These are phyloP conservation scores for Boletellus sp. DNA, from an alignment of 768 basidiomycete species.

Conservation along the genomic window DNA sequence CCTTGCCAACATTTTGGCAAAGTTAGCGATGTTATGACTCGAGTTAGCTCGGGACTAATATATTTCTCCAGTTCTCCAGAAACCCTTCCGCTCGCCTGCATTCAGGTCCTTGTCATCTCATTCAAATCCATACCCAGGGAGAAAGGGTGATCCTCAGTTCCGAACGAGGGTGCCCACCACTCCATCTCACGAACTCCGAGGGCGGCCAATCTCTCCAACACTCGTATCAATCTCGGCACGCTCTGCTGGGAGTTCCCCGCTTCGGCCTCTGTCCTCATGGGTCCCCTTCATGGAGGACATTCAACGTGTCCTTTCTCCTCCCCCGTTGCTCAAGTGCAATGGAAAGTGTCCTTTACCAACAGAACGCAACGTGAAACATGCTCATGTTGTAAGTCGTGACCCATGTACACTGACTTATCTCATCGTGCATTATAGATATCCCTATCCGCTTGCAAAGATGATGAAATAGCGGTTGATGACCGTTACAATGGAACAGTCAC, in stretches of 20 bases:
- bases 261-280: conserved; percentile 4
- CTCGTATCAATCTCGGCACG: conserved; percentile 9
- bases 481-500: conserved; percentile 18
- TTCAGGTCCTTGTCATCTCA: background rate
- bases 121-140: conserved; percentile 6
- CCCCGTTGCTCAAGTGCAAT: conserved; percentile 13
- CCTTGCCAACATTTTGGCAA: background rate
- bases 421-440: conserved; percentile 17
- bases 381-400: conserved; percentile 24
- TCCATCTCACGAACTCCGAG: conserved; percentile 2
- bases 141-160: background rate
- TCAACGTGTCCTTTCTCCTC: conserved; percentile 22
- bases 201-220: conserved; percentile 11
- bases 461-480: conserved; percentile 23
- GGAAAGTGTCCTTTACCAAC: conserved; percentile 11
- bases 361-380: conserved; percentile 3
- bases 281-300: conserved; percentile 5
- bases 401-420: background rate
- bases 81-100: conserved; percentile 7
- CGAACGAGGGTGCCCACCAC: background rate
- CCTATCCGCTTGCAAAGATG: conserved; percentile 29
- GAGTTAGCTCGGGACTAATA: background rate
- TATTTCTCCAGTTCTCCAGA: background rate
- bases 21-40: conserved; percentile 8
- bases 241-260: conserved; percentile 19